These are phyloP conservation scores for Colletotrichum noveboracense DNA, from an alignment of 2,329 filamentous ascomycete genomes.

Conservation along the genomic window DNA sequence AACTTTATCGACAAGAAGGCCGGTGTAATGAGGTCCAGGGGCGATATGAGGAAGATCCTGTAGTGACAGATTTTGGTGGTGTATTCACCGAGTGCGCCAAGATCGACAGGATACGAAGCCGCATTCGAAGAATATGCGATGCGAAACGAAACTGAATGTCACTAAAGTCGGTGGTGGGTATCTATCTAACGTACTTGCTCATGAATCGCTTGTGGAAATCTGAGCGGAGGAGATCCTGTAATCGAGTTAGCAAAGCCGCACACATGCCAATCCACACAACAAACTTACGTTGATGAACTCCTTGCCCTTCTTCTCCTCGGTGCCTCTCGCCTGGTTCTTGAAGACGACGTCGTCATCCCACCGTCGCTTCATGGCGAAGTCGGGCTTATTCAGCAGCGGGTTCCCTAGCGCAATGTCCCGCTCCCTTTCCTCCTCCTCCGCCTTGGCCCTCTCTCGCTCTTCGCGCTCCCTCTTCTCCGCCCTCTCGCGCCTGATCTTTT, in stretches of 20 bases:
- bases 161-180: slow-evolving; percentile 1
- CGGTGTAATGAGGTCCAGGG: slow-evolving; percentile 25
- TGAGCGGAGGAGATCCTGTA: slow-evolving; percentile 82
- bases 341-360: slow-evolving; percentile 99
- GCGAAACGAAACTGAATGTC: neutral
- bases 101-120: neutral
- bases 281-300: slow-evolving; percentile 91
- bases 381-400: slow-evolving; percentile 84
- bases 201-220: slow-evolving; percentile 99
- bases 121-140: neutral
- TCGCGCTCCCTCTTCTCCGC: slow-evolving; percentile 77
- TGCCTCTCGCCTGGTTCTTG: slow-evolving; percentile 96
- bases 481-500: slow-evolving; percentile 89
- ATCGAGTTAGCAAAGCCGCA: slow-evolving; percentile 27
- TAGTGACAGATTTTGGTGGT: neutral
- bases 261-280: neutral
- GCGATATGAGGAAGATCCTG: slow-evolving; percentile 25
- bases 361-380: slow-evolving; percentile 88
- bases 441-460: slow-evolving; percentile 61
- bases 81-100: neutral
- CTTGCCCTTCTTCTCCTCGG: slow-evolving; percentile 88
- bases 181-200: slow-evolving; percentile 68
- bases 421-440: slow-evolving; percentile 84
- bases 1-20: slow-evolving; percentile 33
- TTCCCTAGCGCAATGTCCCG: slow-evolving; percentile 91